Conservation (phyloP, 345 rosid species). For the Citrus mangshanensis region DNA sequence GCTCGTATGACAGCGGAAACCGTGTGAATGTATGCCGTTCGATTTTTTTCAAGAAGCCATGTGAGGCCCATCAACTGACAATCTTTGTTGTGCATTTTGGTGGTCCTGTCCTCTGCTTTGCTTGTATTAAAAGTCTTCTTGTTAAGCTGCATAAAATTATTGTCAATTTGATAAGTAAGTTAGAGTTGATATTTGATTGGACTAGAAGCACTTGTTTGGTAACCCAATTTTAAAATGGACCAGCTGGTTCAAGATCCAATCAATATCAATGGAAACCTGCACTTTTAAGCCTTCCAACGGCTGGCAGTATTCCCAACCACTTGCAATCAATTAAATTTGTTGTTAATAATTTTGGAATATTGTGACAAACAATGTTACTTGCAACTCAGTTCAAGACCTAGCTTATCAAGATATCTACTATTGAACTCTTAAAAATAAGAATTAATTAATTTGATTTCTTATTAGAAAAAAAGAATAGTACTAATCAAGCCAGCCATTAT, state of each 20-base stretch:
- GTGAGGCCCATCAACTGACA: constrained; percentile 95
- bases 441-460: no score
- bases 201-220: constrained; percentile 20
- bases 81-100: constrained; percentile 82
- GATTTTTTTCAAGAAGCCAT: constrained; percentile 88
- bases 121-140: constrained; percentile 53
- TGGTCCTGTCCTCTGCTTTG: constrained; percentile 61
- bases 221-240: background rate
- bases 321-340: background rate
- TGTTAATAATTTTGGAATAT: background rate
- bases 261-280: constrained; percentile 7
- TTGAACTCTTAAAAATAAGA: background rate
- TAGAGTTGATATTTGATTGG: background rate
- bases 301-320: background rate
- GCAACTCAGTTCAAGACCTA: no score
- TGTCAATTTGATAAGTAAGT: background rate
- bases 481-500: no score
- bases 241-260: constrained; percentile 27
- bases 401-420: no score
- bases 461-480: no score
- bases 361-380: background rate
- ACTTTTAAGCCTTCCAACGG: constrained; percentile 11
- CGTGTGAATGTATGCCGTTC: constrained; percentile 70
- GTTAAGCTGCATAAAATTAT: constrained; percentile 47
- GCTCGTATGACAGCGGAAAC: constrained; percentile 82